These are phyloP conservation scores for Chaetoscypha palmicola DNA, from an alignment of 2,329 filamentous ascomycete genomes.

Conservation along the genomic window DNA sequence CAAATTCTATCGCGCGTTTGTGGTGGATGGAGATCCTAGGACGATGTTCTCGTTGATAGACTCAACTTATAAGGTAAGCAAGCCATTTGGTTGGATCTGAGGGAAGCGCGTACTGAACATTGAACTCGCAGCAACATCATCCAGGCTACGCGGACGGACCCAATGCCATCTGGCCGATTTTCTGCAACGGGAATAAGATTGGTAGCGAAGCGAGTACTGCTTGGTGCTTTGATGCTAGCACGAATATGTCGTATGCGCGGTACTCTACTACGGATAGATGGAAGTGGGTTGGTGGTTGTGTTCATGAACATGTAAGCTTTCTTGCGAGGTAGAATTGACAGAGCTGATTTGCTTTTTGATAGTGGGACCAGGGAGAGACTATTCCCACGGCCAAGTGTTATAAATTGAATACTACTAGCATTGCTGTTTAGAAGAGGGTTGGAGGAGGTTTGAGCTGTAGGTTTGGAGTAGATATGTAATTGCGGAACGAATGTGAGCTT, in stretches of 20 bases:
- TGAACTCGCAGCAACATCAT: conserved; percentile 13
- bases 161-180: conserved; percentile 15
- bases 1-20: conserved; percentile 16
- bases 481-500: too few relatives aligned
- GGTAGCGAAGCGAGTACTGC: conserved; percentile 11
- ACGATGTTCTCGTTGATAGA: conserved; percentile 18
- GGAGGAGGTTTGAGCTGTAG: background rate
- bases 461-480: too few relatives aligned
- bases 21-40: conserved; percentile 16
- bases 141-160: conserved; percentile 14
- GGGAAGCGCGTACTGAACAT: background rate
- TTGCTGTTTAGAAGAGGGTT: background rate
- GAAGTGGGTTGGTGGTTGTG: conserved; percentile 16
- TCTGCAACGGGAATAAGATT: conserved; percentile 12
- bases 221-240: conserved; percentile 14
- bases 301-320: conserved; percentile 15
- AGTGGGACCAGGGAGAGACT: conserved; percentile 14
- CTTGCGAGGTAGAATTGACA: background rate
- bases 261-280: conserved; percentile 15
- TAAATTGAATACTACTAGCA: conserved; percentile 2
- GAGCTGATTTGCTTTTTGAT: too few relatives aligned
- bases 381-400: conserved; percentile 13
- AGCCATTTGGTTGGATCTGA: background rate
- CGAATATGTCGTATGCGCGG: conserved; percentile 17
- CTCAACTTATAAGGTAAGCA: conserved; percentile 13